Evolutionary conservation across 441 rosid species (phyloP).

Genomic region (Erodium chrysanthum): DNA sequence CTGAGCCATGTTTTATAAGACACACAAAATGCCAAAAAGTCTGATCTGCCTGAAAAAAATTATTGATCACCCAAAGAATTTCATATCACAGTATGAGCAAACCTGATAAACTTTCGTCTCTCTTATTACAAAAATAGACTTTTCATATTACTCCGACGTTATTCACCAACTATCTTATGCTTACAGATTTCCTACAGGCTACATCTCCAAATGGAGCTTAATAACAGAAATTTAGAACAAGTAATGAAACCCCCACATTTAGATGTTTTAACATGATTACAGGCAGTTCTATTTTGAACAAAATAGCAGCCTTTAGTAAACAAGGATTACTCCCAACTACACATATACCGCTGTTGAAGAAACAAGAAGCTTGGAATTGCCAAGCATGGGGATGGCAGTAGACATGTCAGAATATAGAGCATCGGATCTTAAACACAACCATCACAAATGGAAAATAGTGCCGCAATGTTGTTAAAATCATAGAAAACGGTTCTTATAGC

Average conservation of each 20-base stretch:
- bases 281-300: neutral
- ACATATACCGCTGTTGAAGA: no score
- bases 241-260: no score
- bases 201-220: neutral
- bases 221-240: neutral
- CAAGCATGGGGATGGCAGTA: neutral
- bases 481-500: neutral
- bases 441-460: no score
- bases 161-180: neutral
- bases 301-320: neutral
- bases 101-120: neutral
- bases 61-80: neutral
- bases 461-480: no score
- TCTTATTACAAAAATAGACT: neutral
- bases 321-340: no score
- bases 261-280: neutral
- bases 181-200: neutral
- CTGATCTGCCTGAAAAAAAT: neutral
- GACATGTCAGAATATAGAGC: neutral
- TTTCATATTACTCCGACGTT: neutral
- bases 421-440: neutral
- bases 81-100: neutral
- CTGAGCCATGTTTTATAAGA: neutral
- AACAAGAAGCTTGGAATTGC: neutral
- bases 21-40: neutral